These are phyloP conservation scores for Wilcoxina mikolae DNA, from an alignment of 495 filamentous ascomycete species.

Conservation along the genomic window DNA sequence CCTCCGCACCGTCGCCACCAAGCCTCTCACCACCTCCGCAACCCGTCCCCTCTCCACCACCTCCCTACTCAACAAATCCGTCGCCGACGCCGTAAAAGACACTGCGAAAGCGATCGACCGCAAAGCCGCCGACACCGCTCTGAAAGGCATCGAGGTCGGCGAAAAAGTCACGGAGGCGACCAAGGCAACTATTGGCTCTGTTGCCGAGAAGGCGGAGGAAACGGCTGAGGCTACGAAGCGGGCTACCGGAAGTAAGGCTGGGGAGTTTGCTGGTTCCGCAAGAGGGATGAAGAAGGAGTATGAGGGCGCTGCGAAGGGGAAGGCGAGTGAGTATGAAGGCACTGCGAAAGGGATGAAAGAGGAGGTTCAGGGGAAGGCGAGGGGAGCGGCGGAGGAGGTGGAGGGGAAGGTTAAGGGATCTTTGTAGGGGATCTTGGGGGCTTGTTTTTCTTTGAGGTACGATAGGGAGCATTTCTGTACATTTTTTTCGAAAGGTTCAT, in stretches of 20 bases:
- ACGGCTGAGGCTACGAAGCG: no score
- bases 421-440: background rate
- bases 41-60: constrained; percentile 5
- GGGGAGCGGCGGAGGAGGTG: constrained; percentile 13
- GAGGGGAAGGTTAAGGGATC: constrained; percentile 10
- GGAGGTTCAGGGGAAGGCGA: constrained; percentile 13
- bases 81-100: constrained; percentile 15
- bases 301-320: background rate
- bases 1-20: background rate
- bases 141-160: constrained; percentile 27
- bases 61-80: background rate
- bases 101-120: constrained; percentile 19
- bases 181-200: background rate
- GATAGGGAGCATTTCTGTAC: background rate
- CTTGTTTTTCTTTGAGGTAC: background rate
- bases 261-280: constrained; percentile 13
- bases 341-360: constrained; percentile 15
- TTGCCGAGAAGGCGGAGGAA: no score
- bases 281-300: no score
- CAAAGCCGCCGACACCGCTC: constrained; percentile 11
- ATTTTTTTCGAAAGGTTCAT: background rate
- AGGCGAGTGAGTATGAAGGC: constrained; percentile 11
- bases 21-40: background rate
- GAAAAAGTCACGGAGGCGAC: constrained; percentile 8
- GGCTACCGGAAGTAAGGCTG: background rate